phyloP scores from a whole-genome alignment of 2,329 filamentous ascomycete species.

The Mycosphaerella sp. region DNA sequence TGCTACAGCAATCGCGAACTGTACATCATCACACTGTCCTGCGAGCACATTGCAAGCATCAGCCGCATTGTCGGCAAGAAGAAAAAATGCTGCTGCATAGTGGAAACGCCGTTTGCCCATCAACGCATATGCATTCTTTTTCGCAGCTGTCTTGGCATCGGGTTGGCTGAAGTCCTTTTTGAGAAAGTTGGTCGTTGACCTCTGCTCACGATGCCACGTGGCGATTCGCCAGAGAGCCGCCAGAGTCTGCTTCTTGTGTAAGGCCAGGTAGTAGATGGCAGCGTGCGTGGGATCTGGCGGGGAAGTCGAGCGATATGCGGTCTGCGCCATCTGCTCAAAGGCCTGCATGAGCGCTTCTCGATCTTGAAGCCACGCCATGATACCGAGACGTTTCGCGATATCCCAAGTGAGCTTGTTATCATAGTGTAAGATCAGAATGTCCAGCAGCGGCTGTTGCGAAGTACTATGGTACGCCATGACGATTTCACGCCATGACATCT shows the following conservation, averaged over 20 bases:
- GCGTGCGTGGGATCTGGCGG: slow-evolving; percentile 87
- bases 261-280: slow-evolving; percentile 81
- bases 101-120: slow-evolving; percentile 87
- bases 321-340: slow-evolving; percentile 85
- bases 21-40: slow-evolving; percentile 79
- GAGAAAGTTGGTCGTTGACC: slow-evolving; percentile 68
- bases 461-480: slow-evolving; percentile 64
- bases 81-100: slow-evolving; percentile 93
- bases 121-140: slow-evolving; percentile 95
- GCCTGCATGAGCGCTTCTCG: slow-evolving; percentile 67
- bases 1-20: slow-evolving; percentile 81
- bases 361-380: slow-evolving; percentile 94
- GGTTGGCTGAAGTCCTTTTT: slow-evolving; percentile 85
- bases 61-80: slow-evolving; percentile 75
- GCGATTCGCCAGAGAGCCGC: slow-evolving; percentile 94
- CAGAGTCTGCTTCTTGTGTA: slow-evolving; percentile 80
- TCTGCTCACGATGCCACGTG: slow-evolving; percentile 78
- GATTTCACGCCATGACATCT: slow-evolving; percentile 65
- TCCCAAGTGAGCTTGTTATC: slow-evolving; percentile 77
- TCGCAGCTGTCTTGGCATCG: slow-evolving; percentile 78
- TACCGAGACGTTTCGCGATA: slow-evolving; percentile 74
- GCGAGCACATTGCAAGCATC: slow-evolving; percentile 83
- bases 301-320: slow-evolving; percentile 84
- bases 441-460: slow-evolving; percentile 81
- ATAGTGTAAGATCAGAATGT: slow-evolving; percentile 63